These are phyloP conservation scores for Penicillium nucicola DNA, from an alignment of 495 filamentous ascomycete species.

Conservation along the genomic window DNA sequence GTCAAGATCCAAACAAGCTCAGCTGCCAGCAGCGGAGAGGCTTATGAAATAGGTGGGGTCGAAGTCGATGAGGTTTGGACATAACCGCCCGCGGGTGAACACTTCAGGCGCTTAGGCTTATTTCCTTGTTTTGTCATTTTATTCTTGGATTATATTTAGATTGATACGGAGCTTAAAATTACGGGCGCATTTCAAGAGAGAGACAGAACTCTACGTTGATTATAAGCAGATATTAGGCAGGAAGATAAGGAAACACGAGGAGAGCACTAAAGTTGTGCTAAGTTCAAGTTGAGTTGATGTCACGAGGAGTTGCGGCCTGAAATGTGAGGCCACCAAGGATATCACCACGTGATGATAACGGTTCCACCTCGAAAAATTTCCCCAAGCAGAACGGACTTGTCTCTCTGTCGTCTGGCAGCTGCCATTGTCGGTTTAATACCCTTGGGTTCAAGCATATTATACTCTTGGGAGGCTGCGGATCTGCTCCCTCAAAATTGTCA, in stretches of 20 bases:
- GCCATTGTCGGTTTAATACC: slow-evolving; percentile 30
- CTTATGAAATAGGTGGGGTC: background rate
- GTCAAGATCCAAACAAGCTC: background rate
- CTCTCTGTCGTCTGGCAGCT: slow-evolving; percentile 22
- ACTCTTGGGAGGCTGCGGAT: slow-evolving; percentile 18
- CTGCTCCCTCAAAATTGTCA: background rate
- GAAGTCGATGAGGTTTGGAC: background rate
- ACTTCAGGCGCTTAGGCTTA: no score
- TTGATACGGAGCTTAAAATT: no score
- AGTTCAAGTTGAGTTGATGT: no score
- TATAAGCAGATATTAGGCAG: no score
- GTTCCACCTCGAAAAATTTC: slow-evolving; percentile 51
- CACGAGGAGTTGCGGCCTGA: background rate
- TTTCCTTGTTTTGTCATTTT: no score
- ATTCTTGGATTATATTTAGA: no score
- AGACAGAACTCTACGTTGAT: no score
- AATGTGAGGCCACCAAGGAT: slow-evolving; percentile 17
- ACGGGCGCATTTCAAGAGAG: no score
- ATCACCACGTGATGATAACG: slow-evolving; percentile 50
- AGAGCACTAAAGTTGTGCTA: no score
- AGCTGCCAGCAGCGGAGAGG: slow-evolving; percentile 5
- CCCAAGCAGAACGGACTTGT: slow-evolving; percentile 22
- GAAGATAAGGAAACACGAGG: no score
- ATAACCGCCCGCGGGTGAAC: no score
- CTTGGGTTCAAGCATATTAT: slow-evolving; percentile 13